Percentiles rank a stretch among this genome's conserved stretches.
phyloP scores from a whole-genome alignment of 2,329 filamentous ascomycete species.

The Alternaria infectoria region DNA sequence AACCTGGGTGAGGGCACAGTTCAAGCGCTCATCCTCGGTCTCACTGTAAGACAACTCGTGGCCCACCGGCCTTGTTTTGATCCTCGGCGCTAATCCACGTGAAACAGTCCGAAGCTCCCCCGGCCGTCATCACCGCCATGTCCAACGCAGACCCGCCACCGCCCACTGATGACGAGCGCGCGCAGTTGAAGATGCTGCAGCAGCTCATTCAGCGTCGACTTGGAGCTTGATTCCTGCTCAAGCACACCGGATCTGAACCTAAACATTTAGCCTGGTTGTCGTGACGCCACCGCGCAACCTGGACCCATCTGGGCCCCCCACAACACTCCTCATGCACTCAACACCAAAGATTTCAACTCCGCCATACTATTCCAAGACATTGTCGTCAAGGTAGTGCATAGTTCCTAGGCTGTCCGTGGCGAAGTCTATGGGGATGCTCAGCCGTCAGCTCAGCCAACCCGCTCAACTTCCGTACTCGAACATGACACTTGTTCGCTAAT shows the following conservation, averaged over 20 bases:
- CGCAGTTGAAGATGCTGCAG: conserved; percentile 39
- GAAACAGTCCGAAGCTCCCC: conserved; percentile 50
- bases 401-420: conserved; percentile 7
- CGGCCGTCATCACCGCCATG: conserved; percentile 42
- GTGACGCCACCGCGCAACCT: conserved; percentile 25
- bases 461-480: conserved; percentile 13
- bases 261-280: conserved; percentile 22
- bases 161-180: conserved; percentile 33
- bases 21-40: conserved; percentile 61
- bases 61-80: conserved; percentile 35
- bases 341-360: conserved; percentile 3
- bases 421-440: not conserved
- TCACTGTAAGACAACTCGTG: conserved; percentile 63
- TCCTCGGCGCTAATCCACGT: conserved; percentile 44
- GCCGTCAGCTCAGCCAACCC: conserved; percentile 9
- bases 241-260: conserved; percentile 18
- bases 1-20: conserved; percentile 55
- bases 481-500: conserved; percentile 21
- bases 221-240: conserved; percentile 26
- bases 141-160: conserved; percentile 34
- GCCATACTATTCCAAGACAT: not conserved
- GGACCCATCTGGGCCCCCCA: conserved; percentile 25
- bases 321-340: conserved; percentile 16
- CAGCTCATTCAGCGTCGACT: conserved; percentile 42
- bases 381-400: not conserved